These are phyloP conservation scores for Coniochaeta sp. DNA, from an alignment of 2,329 filamentous ascomycete species.

Conservation along the genomic window DNA sequence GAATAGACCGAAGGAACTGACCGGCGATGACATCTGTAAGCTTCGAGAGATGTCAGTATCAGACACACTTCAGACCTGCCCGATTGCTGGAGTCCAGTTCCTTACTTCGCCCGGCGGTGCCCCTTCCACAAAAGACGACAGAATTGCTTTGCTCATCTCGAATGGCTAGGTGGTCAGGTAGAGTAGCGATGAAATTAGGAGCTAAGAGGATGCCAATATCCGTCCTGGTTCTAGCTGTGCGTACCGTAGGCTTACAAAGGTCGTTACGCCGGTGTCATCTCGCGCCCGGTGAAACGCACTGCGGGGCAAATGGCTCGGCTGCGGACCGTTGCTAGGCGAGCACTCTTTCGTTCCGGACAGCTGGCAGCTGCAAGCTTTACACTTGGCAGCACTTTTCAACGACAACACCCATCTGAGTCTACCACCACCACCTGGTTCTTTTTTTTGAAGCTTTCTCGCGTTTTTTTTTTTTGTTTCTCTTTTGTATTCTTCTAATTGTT, in stretches of 20 bases:
- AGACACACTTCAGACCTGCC: neutral
- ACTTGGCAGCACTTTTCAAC: neutral
- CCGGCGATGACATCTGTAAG: conserved; percentile 83
- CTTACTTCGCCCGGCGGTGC: conserved; percentile 93
- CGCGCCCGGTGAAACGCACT: neutral
- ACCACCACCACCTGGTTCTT: no score
- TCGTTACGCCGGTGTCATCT: neutral
- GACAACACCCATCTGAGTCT: neutral
- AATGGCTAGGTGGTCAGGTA: neutral
- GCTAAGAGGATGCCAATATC: neutral
- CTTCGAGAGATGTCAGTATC: conserved; percentile 34
- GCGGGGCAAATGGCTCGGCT: neutral
- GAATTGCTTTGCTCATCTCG: conserved; percentile 36
- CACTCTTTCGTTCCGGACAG: neutral
- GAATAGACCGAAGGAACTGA: conserved; percentile 29
- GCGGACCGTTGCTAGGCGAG: neutral
- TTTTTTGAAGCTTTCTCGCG: no score
- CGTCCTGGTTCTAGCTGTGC: neutral
- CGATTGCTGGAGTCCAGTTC: neutral
- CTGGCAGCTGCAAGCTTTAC: neutral
- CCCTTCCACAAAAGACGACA: conserved; percentile 85
- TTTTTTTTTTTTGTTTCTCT: no score
- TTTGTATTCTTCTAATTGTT: no score
- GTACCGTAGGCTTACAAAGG: neutral
- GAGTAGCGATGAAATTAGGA: neutral